Conservation (phyloP, 2,329 filamentous ascomycete genomes). For the Pestalotiopsis sp. region DNA sequence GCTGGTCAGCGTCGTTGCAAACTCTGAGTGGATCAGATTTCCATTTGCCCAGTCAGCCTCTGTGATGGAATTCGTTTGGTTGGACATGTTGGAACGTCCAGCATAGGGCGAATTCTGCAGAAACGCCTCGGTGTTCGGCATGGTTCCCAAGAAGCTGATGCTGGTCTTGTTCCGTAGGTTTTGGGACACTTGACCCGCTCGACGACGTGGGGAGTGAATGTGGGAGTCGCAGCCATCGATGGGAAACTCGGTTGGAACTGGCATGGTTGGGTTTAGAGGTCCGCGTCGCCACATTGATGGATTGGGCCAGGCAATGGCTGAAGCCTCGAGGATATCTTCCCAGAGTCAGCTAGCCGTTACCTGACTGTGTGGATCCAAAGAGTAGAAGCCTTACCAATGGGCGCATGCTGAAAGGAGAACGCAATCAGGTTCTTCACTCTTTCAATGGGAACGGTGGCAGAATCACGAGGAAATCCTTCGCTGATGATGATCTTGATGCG, state of each 20-base stretch:
- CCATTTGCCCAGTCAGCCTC: constrained; percentile 27
- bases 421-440: constrained; percentile 72
- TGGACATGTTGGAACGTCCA: constrained; percentile 29
- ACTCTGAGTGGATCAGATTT: constrained; percentile 32
- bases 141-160: constrained; percentile 20
- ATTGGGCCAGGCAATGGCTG: constrained; percentile 81
- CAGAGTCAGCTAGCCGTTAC: background rate
- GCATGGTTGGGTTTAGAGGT: constrained; percentile 42
- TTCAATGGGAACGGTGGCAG: constrained; percentile 58
- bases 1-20: constrained; percentile 47
- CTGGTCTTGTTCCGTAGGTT: constrained; percentile 17
- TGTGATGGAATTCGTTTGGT: constrained; percentile 28
- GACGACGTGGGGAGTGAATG: constrained; percentile 61
- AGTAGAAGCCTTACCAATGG: constrained; percentile 60
- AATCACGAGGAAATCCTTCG: constrained; percentile 68
- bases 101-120: constrained; percentile 27
- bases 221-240: constrained; percentile 58
- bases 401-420: constrained; percentile 86
- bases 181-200: constrained; percentile 23
- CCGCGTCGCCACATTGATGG: constrained; percentile 66
- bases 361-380: background rate
- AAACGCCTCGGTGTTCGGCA: constrained; percentile 30
- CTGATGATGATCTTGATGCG: constrained; percentile 78
- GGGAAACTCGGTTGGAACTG: constrained; percentile 40
- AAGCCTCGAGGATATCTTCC: constrained; percentile 71